Percentiles rank a stretch among this genome's conserved stretches.
Conservation (phyloP, 2,329 filamentous ascomycete genomes). For the Blastomyces emzantsi region DNA sequence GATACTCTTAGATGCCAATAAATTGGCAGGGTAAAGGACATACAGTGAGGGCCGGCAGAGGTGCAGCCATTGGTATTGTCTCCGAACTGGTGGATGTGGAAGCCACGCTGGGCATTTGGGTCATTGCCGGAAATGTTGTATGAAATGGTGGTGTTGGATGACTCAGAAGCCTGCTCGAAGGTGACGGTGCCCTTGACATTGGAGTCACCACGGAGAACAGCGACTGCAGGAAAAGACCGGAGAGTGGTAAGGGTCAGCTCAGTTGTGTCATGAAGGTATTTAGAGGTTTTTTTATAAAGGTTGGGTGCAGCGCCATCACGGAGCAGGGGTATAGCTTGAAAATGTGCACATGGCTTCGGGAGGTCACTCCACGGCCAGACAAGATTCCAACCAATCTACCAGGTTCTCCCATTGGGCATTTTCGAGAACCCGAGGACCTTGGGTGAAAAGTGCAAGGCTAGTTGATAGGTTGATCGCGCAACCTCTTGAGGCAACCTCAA, state of each 20-base stretch:
- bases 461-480: neutral
- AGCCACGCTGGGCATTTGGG: conserved; percentile 89
- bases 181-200: conserved; percentile 87
- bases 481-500: neutral
- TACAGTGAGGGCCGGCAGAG: conserved; percentile 94
- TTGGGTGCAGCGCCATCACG: conserved; percentile 5
- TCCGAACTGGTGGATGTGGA: conserved; percentile 98
- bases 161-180: conserved; percentile 88
- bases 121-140: conserved; percentile 93
- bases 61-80: conserved; percentile 99
- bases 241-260: neutral
- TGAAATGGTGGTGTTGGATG: conserved; percentile 70
- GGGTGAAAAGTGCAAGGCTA: conserved; percentile 7
- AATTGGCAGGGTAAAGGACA: conserved; percentile 31
- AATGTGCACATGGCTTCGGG: conserved; percentile 9
- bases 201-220: conserved; percentile 95
- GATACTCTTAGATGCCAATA: neutral
- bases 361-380: neutral
- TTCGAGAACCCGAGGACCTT: conserved; percentile 12
- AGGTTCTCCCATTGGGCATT: conserved; percentile 12
- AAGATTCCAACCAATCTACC: neutral
- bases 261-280: neutral
- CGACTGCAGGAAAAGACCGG: conserved; percentile 50
- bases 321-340: neutral
- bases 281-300: neutral